These are phyloP conservation scores for Pseudocercospora macadamiae DNA, from an alignment of 2,329 filamentous ascomycete species.

Conservation along the genomic window DNA sequence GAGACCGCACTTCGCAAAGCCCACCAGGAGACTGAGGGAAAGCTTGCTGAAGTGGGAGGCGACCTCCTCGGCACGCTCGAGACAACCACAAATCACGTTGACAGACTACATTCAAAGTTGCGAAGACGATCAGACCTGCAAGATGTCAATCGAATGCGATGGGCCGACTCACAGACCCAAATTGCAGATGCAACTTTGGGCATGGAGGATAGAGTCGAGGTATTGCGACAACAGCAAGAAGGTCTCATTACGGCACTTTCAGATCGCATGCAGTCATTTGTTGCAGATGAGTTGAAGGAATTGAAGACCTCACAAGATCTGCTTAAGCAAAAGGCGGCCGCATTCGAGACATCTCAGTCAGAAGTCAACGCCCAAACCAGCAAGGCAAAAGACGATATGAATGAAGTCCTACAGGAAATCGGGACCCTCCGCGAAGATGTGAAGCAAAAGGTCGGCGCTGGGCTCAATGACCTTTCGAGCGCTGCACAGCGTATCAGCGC, in stretches of 20 bases:
- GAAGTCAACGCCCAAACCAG: conserved; percentile 70
- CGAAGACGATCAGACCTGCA: conserved; percentile 84
- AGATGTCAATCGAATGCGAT: conserved; percentile 73
- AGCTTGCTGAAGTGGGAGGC: conserved; percentile 72
- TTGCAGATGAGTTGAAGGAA: conserved; percentile 72
- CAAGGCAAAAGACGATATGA: conserved; percentile 80
- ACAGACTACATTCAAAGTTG: conserved; percentile 82
- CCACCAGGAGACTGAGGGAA: conserved; percentile 80
- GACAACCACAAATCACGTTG: conserved; percentile 77
- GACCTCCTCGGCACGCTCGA: conserved; percentile 77
- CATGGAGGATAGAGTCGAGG: conserved; percentile 74
- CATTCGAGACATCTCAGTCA: conserved; percentile 68
- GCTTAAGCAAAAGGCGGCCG: conserved; percentile 68
- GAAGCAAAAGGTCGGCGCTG: conserved; percentile 81
- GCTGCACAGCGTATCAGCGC: conserved; percentile 87
- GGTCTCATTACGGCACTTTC: conserved; percentile 70
- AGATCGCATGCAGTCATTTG: conserved; percentile 73
- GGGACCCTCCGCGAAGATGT: conserved; percentile 86
- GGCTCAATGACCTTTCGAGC: conserved; percentile 77
- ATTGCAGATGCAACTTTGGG: conserved; percentile 75
- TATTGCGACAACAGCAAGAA: conserved; percentile 73
- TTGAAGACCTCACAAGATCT: conserved; percentile 71
- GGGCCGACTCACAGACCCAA: conserved; percentile 74
- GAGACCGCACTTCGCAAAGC: conserved; percentile 80
- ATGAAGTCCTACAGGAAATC: conserved; percentile 88